These are phyloP conservation scores for Cicer bijugum DNA, from an alignment of 306 rosid species.

Conservation along the genomic window DNA sequence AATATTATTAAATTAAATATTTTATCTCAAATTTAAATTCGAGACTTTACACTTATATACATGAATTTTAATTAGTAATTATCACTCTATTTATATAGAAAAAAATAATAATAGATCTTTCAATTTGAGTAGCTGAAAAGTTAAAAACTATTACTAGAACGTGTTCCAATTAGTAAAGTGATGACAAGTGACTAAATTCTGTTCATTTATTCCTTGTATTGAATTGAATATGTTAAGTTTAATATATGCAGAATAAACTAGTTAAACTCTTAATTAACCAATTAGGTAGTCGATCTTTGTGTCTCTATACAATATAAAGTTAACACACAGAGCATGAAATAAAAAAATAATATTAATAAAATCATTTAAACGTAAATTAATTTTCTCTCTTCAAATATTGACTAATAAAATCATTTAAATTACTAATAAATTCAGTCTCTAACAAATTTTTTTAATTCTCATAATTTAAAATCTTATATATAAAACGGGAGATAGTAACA, in stretches of 20 bases:
- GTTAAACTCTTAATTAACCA: not conserved
- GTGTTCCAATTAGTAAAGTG: conserved; percentile 30
- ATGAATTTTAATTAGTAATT: too few species aligned
- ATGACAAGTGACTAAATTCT: conserved; percentile 15
- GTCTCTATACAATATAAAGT: not conserved
- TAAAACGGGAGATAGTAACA: too few species aligned
- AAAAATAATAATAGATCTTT: not conserved
- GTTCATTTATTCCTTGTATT: not conserved
- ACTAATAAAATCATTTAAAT: too few species aligned
- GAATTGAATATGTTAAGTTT: not conserved
- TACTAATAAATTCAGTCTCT: too few species aligned
- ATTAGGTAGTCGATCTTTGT: not conserved
- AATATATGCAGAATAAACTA: not conserved
- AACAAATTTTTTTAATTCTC: too few species aligned
- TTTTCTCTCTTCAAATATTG: too few species aligned
- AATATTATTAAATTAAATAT: too few species aligned
- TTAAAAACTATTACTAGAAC: conserved; percentile 21
- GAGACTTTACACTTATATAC: accelerated
- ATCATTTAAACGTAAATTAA: too few species aligned
- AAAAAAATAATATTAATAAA: too few species aligned
- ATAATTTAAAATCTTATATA: too few species aligned
- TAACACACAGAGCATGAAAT: not conserved
- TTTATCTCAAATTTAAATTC: too few species aligned
- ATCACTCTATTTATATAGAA: too few species aligned
- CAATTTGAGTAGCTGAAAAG: not conserved